Base-by-base conservation (phyloP, 257 asterid species). In the Solanum arcanum region DNA sequence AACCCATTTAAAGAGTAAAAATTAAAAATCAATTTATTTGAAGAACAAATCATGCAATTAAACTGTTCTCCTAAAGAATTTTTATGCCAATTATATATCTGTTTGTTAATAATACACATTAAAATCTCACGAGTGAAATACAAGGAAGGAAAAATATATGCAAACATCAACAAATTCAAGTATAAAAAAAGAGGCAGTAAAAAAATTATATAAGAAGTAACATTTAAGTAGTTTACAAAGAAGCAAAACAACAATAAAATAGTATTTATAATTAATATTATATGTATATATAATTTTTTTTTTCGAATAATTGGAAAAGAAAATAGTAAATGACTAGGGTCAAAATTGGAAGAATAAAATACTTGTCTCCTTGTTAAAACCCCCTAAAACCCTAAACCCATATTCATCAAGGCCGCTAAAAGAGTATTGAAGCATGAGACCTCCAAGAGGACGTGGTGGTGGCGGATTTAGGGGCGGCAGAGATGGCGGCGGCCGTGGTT, bases 361-460 rank as follows among this genome's bases (percentile, higher is more conserved):
- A n/a, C 15, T 77, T 44, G 25, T 78, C 84, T 46, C 64, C 64
- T 46, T 78, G 15, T 27, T 80, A 80, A 44, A 56, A 80, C 3
- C 85, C 85, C 68, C 86, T 77, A 41, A 88, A 88, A 90, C 90
- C 91, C 91, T 90, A 87, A 69, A 83, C 89, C 89, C 82, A 35
- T 27, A 3, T 47, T 9, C 69, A 33, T 12, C 25, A 12, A 42
- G 27, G 46, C 87, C 31, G 66, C 86, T n/a, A 23, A 84, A 52
- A 44, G 82, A 20, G 52, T 74, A 21, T 3, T 37, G 49, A 37
- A 74, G 52, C 52, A 37, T 96, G 99, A 95, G 98, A 87, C 98
- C 99, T 88, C 99, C 99, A 33, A 94, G 98, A 91, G 98, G 98
- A 86, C 98, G 99, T 72, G 98, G 97, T 86, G 94, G 96, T 60